phyloP scores from a whole-genome alignment of 2,329 filamentous ascomycete genomes.

The Lizonia empirigonia region DNA sequence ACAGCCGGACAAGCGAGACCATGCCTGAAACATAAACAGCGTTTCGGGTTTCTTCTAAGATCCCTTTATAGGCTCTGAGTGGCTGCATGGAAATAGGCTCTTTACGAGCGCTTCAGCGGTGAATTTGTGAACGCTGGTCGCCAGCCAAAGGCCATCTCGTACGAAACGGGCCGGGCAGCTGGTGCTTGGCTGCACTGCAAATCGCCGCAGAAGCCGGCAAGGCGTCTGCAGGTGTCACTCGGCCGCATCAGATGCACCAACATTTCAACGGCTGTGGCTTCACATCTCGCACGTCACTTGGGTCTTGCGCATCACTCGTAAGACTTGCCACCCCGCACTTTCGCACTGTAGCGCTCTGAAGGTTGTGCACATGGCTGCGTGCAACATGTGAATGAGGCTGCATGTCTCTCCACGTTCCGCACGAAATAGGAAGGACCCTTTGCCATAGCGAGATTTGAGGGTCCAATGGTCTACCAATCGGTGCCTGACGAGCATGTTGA shows the following conservation, averaged over 20 bases:
- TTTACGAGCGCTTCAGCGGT: constrained; percentile 35
- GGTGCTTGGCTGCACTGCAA: constrained; percentile 24
- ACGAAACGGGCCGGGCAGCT: constrained; percentile 37
- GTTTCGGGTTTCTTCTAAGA: constrained; percentile 13
- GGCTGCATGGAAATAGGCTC: constrained; percentile 25
- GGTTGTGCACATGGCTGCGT: constrained; percentile 5
- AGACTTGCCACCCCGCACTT: not conserved
- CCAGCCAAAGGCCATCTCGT: constrained; percentile 22
- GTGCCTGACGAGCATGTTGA: constrained; percentile 6
- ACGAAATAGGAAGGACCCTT: constrained; percentile 1
- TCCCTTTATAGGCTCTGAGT: constrained; percentile 32
- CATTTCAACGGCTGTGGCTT: constrained; percentile 8
- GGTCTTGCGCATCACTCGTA: not conserved
- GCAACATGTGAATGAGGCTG: constrained; percentile 10
- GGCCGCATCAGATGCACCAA: constrained; percentile 15
- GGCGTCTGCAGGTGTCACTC: constrained; percentile 14
- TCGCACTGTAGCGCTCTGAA: not conserved
- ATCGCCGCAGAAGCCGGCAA: constrained; percentile 11
- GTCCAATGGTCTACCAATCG: constrained; percentile 9
- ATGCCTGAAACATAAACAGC: constrained; percentile 13
- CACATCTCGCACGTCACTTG: constrained; percentile 3
- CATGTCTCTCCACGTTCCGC: constrained; percentile 13
- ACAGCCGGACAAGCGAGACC: constrained; percentile 30
- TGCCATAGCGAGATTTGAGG: constrained; percentile 9
- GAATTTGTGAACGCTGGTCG: constrained; percentile 25